Evolutionary conservation across 192 early-diverging fungal genomes (phyloP).

Genomic region (Umbelopsis sp.): DNA sequence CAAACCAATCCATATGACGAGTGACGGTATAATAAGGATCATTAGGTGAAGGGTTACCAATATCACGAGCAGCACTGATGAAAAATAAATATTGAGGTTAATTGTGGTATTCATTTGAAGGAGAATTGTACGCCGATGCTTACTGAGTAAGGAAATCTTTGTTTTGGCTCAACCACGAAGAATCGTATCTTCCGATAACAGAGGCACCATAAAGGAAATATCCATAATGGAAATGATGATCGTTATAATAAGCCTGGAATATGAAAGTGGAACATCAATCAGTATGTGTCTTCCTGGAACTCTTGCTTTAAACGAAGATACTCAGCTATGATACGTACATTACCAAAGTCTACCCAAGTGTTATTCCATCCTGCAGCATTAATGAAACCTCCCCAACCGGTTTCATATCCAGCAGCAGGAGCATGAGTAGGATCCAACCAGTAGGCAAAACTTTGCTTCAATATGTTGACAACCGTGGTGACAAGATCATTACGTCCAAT

Average conservation of each 20-base stretch:
- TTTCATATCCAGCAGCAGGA: constrained; percentile 36
- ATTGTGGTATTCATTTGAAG: background rate
- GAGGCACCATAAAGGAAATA: constrained; percentile 58
- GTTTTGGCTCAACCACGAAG: constrained; percentile 33
- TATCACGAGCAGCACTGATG: constrained; percentile 52
- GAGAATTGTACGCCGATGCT: background rate
- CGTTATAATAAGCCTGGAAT: constrained; percentile 45
- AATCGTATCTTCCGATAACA: constrained; percentile 47
- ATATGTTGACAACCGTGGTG: background rate
- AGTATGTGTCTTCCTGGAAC: background rate
- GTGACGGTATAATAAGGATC: constrained; percentile 48
- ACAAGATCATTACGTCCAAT: constrained; percentile 35
- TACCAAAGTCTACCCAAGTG: constrained; percentile 47
- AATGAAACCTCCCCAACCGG: constrained; percentile 51
- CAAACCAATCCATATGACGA: constrained; percentile 56
- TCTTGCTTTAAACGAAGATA: background rate
- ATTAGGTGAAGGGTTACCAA: constrained; percentile 46
- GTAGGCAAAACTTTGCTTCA: constrained; percentile 19
- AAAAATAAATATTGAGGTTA: background rate
- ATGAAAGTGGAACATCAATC: background rate
- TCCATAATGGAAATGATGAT: constrained; percentile 65
- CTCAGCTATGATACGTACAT: constrained; percentile 29
- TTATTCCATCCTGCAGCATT: constrained; percentile 36
- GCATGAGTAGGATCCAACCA: constrained; percentile 16
- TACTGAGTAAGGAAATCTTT: constrained; percentile 12